Evolutionary conservation across 2,329 filamentous ascomycete species (phyloP).

Genomic region (Elsinoe arachidis): DNA sequence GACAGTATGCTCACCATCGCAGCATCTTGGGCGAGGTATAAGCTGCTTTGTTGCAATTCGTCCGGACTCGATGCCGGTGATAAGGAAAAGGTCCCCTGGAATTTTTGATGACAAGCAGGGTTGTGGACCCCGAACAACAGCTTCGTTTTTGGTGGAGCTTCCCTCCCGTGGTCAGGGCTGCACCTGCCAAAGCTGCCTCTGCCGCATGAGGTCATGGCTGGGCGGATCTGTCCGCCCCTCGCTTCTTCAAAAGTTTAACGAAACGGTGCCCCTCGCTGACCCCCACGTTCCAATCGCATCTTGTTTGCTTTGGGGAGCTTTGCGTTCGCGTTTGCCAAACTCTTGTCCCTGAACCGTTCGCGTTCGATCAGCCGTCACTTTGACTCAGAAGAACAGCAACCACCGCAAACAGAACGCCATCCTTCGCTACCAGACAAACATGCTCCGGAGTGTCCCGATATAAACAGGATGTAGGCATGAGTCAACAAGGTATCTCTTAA

Average conservation of each 20-base stretch:
- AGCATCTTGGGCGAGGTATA: slow-evolving; percentile 28
- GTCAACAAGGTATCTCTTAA: neutral
- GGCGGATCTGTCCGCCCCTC: slow-evolving; percentile 3
- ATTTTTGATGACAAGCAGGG: neutral
- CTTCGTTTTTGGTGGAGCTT: neutral
- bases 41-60: neutral
- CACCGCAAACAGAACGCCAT: neutral
- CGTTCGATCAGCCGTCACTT: neutral
- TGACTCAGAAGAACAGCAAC: neutral
- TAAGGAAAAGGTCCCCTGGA: neutral
- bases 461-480: slow-evolving; percentile 1
- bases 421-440: slow-evolving; percentile 5
- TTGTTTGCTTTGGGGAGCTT: neutral
- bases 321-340: neutral
- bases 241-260: neutral
- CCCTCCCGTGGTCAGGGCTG: neutral
- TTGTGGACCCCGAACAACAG: neutral
- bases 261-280: slow-evolving; percentile 1
- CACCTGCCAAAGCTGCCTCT: neutral
- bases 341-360: neutral
- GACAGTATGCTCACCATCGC: slow-evolving; percentile 30
- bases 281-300: neutral
- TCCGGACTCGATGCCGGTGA: neutral
- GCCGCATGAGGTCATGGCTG: neutral
- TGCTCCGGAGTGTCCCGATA: slow-evolving; percentile 4